Conservation (phyloP, 2,329 filamentous ascomycete species). For the Clarireedia paspali region DNA sequence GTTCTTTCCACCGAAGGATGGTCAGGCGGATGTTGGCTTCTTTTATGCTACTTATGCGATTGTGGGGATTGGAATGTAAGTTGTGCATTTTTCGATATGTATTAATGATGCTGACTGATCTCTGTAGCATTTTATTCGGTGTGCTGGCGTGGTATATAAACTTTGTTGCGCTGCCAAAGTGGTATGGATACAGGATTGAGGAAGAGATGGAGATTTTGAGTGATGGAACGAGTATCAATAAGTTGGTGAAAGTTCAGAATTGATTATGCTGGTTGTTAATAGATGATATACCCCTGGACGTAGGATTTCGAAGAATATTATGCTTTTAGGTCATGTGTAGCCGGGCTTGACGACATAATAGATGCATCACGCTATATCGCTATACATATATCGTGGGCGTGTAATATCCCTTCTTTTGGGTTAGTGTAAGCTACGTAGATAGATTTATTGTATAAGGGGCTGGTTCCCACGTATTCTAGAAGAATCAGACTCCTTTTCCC, state of each 20-base stretch:
- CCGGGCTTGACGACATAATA: too few relatives aligned
- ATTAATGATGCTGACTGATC: background rate
- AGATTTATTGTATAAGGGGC: too few relatives aligned
- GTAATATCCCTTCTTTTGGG: too few relatives aligned
- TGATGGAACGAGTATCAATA: conserved; percentile 62
- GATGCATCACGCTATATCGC: too few relatives aligned
- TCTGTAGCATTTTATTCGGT: conserved; percentile 45
- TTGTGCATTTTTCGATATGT: conserved; percentile 10
- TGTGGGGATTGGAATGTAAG: conserved; percentile 46
- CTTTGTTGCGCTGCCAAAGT: conserved; percentile 52
- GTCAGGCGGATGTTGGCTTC: conserved; percentile 36
- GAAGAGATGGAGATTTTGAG: conserved; percentile 51
- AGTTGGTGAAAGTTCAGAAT: conserved; percentile 33
- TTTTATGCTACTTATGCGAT: conserved; percentile 49
- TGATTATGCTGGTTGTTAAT: background rate
- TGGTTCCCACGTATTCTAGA: too few relatives aligned
- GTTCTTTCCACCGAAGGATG: conserved; percentile 32
- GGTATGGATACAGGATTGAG: conserved; percentile 53
- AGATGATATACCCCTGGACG: background rate
- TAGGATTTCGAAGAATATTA: background rate
- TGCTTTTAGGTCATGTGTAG: too few relatives aligned
- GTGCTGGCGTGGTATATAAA: conserved; percentile 62
- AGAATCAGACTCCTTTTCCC: too few relatives aligned
- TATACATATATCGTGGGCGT: too few relatives aligned
- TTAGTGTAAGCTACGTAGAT: too few relatives aligned